Conservation (phyloP, 768 basidiomycete genomes). For the Lactifluus piperatus region DNA sequence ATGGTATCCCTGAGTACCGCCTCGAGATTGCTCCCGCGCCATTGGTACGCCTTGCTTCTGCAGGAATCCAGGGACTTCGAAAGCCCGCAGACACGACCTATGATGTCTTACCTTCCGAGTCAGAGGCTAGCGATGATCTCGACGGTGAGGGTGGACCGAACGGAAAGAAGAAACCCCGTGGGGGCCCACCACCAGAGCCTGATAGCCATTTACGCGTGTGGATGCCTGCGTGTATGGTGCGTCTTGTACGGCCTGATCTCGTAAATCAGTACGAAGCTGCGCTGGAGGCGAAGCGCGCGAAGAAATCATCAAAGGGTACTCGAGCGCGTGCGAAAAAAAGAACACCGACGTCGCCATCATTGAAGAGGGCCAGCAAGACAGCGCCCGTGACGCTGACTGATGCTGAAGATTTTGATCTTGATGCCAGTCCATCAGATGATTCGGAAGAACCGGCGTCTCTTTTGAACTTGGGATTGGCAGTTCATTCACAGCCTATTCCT, state of each 20-base stretch:
- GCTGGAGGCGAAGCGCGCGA: conserved; percentile 25
- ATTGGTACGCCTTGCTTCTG: conserved; percentile 56
- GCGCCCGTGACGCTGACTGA: neutral
- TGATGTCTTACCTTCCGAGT: conserved; percentile 30
- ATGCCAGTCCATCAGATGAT: conserved; percentile 10
- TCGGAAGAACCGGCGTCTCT: neutral
- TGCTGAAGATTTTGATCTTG: conserved; percentile 7
- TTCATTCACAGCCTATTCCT: neutral
- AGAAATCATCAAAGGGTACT: neutral
- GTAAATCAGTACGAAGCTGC: conserved; percentile 51
- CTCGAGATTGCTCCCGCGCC: conserved; percentile 62
- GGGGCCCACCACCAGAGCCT: conserved; percentile 41
- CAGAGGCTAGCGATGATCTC: conserved; percentile 37
- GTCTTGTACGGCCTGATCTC: conserved; percentile 54
- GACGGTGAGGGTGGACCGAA: conserved; percentile 42
- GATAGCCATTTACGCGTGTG: conserved; percentile 57
- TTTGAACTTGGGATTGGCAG: neutral
- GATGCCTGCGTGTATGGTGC: conserved; percentile 77
- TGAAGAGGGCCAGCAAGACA: neutral
- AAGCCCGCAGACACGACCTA: conserved; percentile 26
- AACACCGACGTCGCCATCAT: neutral
- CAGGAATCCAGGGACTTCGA: conserved; percentile 57
- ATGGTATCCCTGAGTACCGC: conserved; percentile 67
- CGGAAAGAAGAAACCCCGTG: conserved; percentile 29
- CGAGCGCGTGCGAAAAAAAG: neutral